Evolutionary conservation across 1,139 yeast species (phyloP), one percentile per base, ranked within the genome.

Genomic region (Hemisphaericaspora xylofermentans): DNA sequence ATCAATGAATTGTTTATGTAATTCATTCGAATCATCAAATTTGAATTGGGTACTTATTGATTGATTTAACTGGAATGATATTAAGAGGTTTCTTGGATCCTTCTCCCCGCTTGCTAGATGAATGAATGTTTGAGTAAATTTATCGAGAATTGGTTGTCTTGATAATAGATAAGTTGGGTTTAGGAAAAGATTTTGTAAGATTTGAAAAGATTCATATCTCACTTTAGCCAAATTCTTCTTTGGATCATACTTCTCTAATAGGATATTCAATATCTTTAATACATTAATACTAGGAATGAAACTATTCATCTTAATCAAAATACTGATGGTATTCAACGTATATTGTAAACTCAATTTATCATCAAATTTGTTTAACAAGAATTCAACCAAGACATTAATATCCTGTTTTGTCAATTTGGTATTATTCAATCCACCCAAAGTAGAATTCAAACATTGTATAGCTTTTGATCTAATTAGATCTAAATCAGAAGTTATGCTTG

Each of bases 71-170:
- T 68, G 62, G 54, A 93, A 89, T 0, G 96, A 87, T 1, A 75
- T 48, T 52, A 93, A 61, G 47, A 93, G 69, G 58, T 94, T 93
- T 43, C 88, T 71, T 3, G 99, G 99, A 60, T 93, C 98, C 56
- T 93, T 94, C 57, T 93, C 99, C 21, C 96, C 95, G 9, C 79
- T 71, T 4, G 96, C 87, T 35, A 88, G 58, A 44, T 80, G 80
- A 28, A 86, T 60, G 52, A 84, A 89, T 0, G 84, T 61, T 40
- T 72, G 61, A 26, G 87, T 69, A 43, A 74, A 80, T 12, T 60
- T 47, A 27, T 74, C 74, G 15, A 69, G 61, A 19, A 48, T 38
- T 7, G 43, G 44, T 10, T 43, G 49, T 14, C 49, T 45, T 12
- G 49, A 39, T 35, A 43, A 34, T 33, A 56, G 47, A 44, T 42